These are phyloP conservation scores for Phytophthora podocarpi DNA, from an alignment of 352 stramenopile genomes.

Conservation along the genomic window DNA sequence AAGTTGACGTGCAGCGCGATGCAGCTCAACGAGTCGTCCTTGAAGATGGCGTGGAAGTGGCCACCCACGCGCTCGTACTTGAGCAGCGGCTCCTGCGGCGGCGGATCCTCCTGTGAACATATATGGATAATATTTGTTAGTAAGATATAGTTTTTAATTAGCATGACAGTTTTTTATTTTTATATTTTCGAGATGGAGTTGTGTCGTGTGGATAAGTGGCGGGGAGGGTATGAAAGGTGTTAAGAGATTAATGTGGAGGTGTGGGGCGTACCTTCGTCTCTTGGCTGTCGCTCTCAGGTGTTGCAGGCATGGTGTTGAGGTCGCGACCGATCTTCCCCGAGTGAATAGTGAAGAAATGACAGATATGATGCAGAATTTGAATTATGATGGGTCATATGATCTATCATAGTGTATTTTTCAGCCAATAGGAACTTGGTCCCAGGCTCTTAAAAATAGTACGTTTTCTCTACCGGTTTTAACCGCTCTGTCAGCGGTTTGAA, in stretches of 20 bases:
- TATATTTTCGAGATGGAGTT: not conserved
- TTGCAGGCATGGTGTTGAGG: slow-evolving; percentile 1
- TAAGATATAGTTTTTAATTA: slow-evolving; percentile 13
- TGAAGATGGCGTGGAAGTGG: slow-evolving; percentile 87
- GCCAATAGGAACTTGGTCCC: too few species aligned
- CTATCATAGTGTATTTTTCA: too few species aligned
- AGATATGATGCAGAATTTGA: too few species aligned
- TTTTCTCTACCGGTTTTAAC: too few species aligned
- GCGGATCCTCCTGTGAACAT: slow-evolving; percentile 13
- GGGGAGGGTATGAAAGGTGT: not conserved
- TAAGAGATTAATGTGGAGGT: not conserved
- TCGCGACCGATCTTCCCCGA: slow-evolving; percentile 11
- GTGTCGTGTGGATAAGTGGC: not conserved
- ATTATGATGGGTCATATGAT: too few species aligned
- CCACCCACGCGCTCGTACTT: slow-evolving; percentile 89
- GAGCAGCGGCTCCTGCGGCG: slow-evolving; percentile 65
- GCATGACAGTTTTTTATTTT: too few species aligned
- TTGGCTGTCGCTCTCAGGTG: slow-evolving; percentile 18
- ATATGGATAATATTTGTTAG: too few species aligned
- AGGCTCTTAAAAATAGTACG: too few species aligned
- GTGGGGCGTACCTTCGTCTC: slow-evolving; percentile 17
- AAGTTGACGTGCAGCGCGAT: slow-evolving; percentile 85
- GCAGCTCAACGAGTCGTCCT: slow-evolving; percentile 85
- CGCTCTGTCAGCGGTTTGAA: too few species aligned
- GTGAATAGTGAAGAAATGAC: too few species aligned